These are phyloP conservation scores for Moniliella sp. DNA, from an alignment of 1,284 basidiomycete genomes.

Conservation along the genomic window DNA sequence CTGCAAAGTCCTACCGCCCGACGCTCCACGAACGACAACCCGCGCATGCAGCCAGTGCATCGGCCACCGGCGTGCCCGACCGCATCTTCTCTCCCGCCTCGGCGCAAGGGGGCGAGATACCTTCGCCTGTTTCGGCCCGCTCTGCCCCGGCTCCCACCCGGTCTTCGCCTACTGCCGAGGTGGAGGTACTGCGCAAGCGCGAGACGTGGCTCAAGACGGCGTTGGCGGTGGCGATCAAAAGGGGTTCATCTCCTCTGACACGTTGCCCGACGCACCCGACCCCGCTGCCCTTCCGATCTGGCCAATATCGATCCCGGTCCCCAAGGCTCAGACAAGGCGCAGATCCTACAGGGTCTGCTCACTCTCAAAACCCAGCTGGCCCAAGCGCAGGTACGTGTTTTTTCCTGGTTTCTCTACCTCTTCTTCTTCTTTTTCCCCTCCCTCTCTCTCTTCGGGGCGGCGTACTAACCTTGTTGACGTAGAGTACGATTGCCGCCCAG, in stretches of 20 bases:
- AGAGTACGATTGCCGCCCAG: conserved; percentile 53
- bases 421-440: too few relatives aligned
- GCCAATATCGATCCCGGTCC: conserved; percentile 2
- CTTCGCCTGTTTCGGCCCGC: neutral
- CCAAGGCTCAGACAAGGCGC: conserved; percentile 35
- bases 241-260: conserved; percentile 55
- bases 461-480: too few relatives aligned
- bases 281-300: too few relatives aligned
- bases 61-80: neutral
- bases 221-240: conserved; percentile 54
- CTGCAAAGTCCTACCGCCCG: too few relatives aligned
- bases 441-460: too few relatives aligned
- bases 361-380: conserved; percentile 74
- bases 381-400: conserved; percentile 52
- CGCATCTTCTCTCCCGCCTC: neutral
- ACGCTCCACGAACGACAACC: too few relatives aligned
- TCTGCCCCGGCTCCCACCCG: too few relatives aligned
- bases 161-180: conserved; percentile 42
- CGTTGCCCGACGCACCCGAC: too few relatives aligned
- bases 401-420: too few relatives aligned
- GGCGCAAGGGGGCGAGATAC: neutral
- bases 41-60: neutral
- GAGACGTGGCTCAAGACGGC: conserved; percentile 71
- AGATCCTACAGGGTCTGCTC: conserved; percentile 52
- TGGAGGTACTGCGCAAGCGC: conserved; percentile 54